A percentile compares a stretch with the other conserved stretches of the same genome.
Evolutionary conservation across 768 basidiomycete genomes (phyloP).

Genomic region (Mycena sanguinolenta): DNA sequence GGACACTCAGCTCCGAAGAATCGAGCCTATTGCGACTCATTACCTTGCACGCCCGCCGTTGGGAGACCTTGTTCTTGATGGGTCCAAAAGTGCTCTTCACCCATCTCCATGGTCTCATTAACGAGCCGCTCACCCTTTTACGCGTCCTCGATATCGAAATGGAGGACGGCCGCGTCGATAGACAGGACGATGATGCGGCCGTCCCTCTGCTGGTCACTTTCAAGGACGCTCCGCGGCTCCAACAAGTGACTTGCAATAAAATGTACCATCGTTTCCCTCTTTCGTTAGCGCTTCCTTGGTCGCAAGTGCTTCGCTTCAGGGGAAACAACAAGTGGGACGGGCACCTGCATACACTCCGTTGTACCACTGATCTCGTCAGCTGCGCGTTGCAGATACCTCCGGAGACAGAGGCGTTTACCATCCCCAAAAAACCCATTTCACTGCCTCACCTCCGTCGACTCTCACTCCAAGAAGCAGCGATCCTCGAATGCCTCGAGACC

Average conservation of each 20-base stretch:
- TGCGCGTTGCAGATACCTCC: background rate
- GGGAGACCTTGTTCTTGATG: background rate
- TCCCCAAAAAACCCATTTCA: background rate
- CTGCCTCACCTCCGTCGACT: constrained; percentile 16
- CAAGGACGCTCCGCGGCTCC: background rate
- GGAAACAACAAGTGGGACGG: background rate
- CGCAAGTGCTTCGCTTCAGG: background rate
- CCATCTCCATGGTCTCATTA: too few species aligned
- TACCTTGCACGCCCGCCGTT: background rate
- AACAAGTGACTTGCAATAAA: too few species aligned
- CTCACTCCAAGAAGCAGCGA: background rate
- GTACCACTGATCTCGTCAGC: background rate
- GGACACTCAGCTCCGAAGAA: background rate
- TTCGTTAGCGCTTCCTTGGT: background rate
- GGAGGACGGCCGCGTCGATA: too few species aligned
- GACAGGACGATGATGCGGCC: too few species aligned
- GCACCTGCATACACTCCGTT: background rate
- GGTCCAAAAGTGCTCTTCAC: background rate
- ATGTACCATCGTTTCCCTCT: background rate
- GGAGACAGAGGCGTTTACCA: background rate
- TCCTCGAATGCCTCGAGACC: constrained; percentile 13
- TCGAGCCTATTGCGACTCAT: background rate
- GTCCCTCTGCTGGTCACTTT: background rate
- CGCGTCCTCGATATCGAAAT: too few species aligned
- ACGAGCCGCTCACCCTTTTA: too few species aligned